Evolutionary conservation across 768 basidiomycete genomes (phyloP).

Genomic region (Boletus speciosus): DNA sequence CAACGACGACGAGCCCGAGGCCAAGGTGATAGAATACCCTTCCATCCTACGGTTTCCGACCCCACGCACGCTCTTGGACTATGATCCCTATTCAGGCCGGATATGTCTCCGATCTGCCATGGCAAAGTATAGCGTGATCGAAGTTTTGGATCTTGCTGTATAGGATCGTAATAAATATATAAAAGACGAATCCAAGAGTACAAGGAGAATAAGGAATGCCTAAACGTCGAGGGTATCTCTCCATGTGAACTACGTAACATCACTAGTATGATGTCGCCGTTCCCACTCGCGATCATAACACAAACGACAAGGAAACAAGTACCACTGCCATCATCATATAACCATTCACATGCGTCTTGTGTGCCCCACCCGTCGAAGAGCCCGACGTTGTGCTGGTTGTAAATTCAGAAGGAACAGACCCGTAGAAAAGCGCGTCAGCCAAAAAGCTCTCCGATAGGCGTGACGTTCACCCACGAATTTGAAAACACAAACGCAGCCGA

Average conservation of each 20-base stretch:
- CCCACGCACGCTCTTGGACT: slow-evolving; percentile 8
- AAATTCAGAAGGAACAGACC: neutral
- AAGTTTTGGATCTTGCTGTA: slow-evolving; percentile 16
- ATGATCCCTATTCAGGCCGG: slow-evolving; percentile 20
- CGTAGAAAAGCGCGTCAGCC: neutral
- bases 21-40: slow-evolving; percentile 4
- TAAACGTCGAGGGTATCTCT: neutral
- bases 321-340: neutral
- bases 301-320: neutral
- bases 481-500: slow-evolving; percentile 18
- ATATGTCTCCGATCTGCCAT: slow-evolving; percentile 6
- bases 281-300: neutral
- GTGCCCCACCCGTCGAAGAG: neutral
- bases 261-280: neutral
- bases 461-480: slow-evolving; percentile 11
- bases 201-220: too few species aligned
- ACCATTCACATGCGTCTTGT: neutral
- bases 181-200: too few species aligned
- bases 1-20: neutral
- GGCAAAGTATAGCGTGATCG: slow-evolving; percentile 1
- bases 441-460: neutral
- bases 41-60: neutral
- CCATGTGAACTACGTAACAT: neutral
- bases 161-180: neutral
- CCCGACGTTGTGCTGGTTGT: neutral